These are phyloP conservation scores for Lineolata rhizophorae DNA, from an alignment of 495 filamentous ascomycete genomes.

Conservation along the genomic window DNA sequence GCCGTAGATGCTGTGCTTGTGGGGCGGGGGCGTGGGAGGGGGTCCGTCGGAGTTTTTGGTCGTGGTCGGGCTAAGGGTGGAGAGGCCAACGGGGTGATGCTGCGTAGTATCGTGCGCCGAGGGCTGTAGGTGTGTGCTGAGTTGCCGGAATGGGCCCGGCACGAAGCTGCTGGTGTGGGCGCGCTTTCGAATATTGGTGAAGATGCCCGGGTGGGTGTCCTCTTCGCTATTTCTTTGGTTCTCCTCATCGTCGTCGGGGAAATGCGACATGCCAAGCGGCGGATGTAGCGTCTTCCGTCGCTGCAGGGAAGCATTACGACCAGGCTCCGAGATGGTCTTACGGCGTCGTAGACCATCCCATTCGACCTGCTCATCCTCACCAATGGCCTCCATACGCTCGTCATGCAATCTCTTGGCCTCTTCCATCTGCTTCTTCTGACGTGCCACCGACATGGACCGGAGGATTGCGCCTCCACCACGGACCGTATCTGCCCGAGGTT, in stretches of 20 bases:
- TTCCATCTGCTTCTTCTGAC: slow-evolving; percentile 58
- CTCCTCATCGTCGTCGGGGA: slow-evolving; percentile 45
- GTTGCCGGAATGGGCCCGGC: no score
- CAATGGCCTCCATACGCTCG: slow-evolving; percentile 57
- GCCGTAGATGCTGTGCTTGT: no score
- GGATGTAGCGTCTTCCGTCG: slow-evolving; percentile 40
- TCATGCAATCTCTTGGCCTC: slow-evolving; percentile 62
- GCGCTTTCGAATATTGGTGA: slow-evolving; percentile 25
- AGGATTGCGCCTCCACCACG: slow-evolving; percentile 81
- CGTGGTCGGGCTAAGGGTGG: no score
- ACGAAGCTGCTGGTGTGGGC: no score
- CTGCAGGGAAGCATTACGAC: slow-evolving; percentile 18
- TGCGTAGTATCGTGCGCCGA: no score
- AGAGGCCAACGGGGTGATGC: slow-evolving; percentile 3
- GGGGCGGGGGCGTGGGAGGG: slow-evolving; percentile 7
- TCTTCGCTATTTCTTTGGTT: slow-evolving; percentile 24
- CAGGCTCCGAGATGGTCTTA: slow-evolving; percentile 37
- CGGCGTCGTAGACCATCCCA: slow-evolving; percentile 85
- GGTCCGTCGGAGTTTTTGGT: no score
- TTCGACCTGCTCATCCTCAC: slow-evolving; percentile 58
- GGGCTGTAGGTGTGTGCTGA: no score
- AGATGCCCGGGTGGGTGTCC: slow-evolving; percentile 22
- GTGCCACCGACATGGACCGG: slow-evolving; percentile 52
- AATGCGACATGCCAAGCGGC: slow-evolving; percentile 71
- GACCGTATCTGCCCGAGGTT: slow-evolving; percentile 92